A percentile compares a stretch with the other conserved stretches of the same genome.
These are phyloP conservation scores for Parmelia sp. DNA, from an alignment of 495 filamentous ascomycete genomes.

Conservation along the genomic window DNA sequence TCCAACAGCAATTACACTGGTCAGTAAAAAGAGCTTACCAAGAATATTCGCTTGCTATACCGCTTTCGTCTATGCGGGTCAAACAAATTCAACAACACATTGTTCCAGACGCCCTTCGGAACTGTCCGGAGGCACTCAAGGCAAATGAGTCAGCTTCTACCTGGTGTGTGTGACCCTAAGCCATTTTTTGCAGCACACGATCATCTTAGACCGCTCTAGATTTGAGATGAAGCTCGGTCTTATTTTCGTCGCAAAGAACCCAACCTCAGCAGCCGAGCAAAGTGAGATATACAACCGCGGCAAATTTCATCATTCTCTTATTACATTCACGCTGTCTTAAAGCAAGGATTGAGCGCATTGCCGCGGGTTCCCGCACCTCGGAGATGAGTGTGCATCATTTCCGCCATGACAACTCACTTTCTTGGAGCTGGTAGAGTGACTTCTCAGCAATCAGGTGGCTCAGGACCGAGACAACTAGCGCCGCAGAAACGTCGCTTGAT, in stretches of 20 bases:
- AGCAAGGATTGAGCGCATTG: background rate
- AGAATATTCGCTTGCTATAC: background rate
- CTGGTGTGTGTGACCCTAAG: background rate
- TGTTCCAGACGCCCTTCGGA: background rate
- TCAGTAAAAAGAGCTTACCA: background rate
- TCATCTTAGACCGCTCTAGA: background rate
- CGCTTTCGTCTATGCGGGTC: background rate
- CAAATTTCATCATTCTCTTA: background rate
- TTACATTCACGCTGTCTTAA: background rate
- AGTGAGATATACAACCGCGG: background rate
- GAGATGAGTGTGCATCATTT: background rate
- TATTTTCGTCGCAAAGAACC: background rate
- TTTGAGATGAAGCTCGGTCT: background rate
- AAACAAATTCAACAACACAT: background rate
- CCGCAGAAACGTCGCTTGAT: background rate
- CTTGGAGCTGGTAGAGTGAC: background rate
- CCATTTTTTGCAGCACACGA: background rate
- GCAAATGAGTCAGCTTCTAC: background rate
- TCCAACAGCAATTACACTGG: background rate
- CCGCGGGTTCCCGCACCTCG: background rate
- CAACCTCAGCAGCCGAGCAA: background rate
- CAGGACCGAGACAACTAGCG: background rate
- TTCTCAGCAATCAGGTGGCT: background rate
- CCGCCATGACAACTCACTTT: background rate
- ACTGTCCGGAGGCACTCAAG: background rate